Evolutionary conservation across 2,329 filamentous ascomycete genomes (phyloP), one percentile per base, ranked within the genome.

Genomic region (Trichoderma cornu-damae): DNA sequence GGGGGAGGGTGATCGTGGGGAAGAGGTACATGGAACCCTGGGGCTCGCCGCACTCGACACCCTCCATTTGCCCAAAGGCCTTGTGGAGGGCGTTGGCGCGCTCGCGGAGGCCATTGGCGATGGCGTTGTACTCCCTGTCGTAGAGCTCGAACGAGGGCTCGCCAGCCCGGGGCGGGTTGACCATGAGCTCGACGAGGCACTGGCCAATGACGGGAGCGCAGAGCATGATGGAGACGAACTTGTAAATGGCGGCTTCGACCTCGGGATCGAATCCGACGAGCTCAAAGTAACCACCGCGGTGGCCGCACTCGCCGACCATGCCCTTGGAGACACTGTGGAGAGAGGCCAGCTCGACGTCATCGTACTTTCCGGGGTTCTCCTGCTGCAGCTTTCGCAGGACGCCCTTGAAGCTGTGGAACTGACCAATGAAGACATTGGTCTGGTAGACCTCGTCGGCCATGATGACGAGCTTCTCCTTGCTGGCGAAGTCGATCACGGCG

Each of bases 21-120:
- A 97, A 99, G 67, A 99, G 88, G 78, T 99, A 99, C 94, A 99
- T 99, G 70, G 89, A 87, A 60, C 94, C 94, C 81, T 96, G 89
- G 57, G 94, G 94, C 65, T 85, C 81, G 67, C 88, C 88, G 75
- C 92, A 96, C 71, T 92, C 84, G 59, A 99, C 93, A 59, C 94
- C 94, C 74, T 97, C 93, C 94, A 99, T 97, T 70, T 90, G 77
- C 72, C 85, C 79, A 75, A 99, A 99, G 26, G 93, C 92, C 67
- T 91, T 82, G 75, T 95, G 94, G 49, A 99, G 80, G 6, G 94
- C 92, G 59, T 79, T 82, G 37, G 94, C 94, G 63, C 94, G 87
- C 72, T 88, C 76, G 68, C 84, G 84, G 59, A 99, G 80, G 49
- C 89, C 88, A 53, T 86, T 75, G 72, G 85, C 91, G 72, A 96